These are phyloP conservation scores for Xanthoconium stramineum DNA, from an alignment of 768 basidiomycete genomes.

Conservation along the genomic window DNA sequence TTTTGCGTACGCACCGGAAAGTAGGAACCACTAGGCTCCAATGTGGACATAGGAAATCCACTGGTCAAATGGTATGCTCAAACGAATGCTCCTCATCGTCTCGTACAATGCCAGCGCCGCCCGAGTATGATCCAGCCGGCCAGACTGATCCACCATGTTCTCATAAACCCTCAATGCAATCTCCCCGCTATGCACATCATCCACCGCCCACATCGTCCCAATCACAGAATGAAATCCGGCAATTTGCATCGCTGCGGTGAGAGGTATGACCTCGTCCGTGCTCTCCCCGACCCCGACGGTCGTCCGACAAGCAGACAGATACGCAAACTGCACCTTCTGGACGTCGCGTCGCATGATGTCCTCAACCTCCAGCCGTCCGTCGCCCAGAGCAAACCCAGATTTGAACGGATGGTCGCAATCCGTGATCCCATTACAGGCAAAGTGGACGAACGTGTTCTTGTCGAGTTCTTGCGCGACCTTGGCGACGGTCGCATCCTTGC, in stretches of 20 bases:
- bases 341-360: background rate
- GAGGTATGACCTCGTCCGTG: background rate
- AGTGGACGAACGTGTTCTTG: background rate
- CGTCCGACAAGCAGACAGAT: background rate
- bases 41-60: too few species aligned
- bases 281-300: background rate
- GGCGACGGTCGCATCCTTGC: background rate
- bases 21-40: too few species aligned
- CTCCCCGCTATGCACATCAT: background rate
- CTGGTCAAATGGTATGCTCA: too few species aligned
- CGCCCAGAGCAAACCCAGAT: background rate
- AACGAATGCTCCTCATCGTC: background rate
- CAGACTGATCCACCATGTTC: background rate
- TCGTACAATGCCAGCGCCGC: background rate
- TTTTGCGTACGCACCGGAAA: too few species aligned
- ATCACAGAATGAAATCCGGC: background rate
- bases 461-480: background rate
- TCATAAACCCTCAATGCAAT: background rate
- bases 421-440: background rate
- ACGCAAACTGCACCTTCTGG: background rate
- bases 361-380: background rate
- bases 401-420: background rate
- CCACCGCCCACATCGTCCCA: background rate
- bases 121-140: background rate
- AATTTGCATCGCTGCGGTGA: background rate